These are phyloP conservation scores for Aspergillus clavatus DNA, from an alignment of 2,329 filamentous ascomycete genomes.

Conservation along the genomic window DNA sequence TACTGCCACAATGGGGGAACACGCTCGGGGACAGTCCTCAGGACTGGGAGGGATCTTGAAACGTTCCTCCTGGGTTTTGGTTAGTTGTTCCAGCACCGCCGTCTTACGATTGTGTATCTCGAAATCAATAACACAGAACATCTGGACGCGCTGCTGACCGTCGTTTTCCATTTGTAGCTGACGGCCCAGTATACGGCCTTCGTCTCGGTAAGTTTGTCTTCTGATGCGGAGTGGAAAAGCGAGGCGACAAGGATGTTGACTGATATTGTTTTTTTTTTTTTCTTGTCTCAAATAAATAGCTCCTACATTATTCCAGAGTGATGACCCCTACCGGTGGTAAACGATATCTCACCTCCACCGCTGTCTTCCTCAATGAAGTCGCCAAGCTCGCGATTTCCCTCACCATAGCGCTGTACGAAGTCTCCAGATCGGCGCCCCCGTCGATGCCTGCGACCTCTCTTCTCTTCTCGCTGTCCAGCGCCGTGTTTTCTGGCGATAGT, in stretches of 20 bases:
- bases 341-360: conserved; percentile 89
- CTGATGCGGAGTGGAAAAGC: background rate
- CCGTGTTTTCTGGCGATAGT: conserved; percentile 82
- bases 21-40: conserved; percentile 27
- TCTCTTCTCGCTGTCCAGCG: conserved; percentile 71
- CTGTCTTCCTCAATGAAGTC: conserved; percentile 88
- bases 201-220: conserved; percentile 36
- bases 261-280: background rate
- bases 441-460: conserved; percentile 75
- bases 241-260: conserved; percentile 8
- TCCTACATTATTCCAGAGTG: conserved; percentile 90
- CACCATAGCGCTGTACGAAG: conserved; percentile 81
- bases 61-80: conserved; percentile 37
- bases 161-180: conserved; percentile 28
- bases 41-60: conserved; percentile 32
- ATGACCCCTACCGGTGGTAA: conserved; percentile 82
- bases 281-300: conserved; percentile 52
- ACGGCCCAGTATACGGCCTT: conserved; percentile 42
- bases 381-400: conserved; percentile 84
- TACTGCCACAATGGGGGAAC: conserved; percentile 31
- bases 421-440: conserved; percentile 69
- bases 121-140: background rate
- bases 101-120: background rate
- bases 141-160: conserved; percentile 3
- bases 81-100: conserved; percentile 21